phyloP scores from a whole-genome alignment of 2,329 filamentous ascomycete genomes.

The Penicillium brasilianum region DNA sequence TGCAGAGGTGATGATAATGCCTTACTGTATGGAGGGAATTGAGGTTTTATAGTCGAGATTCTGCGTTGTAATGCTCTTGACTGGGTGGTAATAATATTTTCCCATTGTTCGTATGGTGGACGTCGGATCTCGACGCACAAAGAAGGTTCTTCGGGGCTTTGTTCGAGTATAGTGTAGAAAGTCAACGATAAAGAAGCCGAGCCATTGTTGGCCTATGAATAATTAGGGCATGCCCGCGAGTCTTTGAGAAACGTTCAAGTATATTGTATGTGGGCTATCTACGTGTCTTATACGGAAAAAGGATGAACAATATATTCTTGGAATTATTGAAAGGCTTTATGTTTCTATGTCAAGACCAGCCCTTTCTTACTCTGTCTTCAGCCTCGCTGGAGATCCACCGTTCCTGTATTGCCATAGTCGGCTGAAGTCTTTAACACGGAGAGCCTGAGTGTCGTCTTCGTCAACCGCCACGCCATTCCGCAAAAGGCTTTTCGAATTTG shows the following conservation, averaged over 20 bases:
- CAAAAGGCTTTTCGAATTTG: not conserved
- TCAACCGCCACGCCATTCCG: not conserved
- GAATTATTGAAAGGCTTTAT: not conserved
- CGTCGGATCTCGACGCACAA: not conserved
- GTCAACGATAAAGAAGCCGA: not conserved
- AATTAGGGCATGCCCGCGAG: not conserved
- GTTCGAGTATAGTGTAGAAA: not conserved
- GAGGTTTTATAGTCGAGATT: not conserved
- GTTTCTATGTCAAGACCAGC: not conserved
- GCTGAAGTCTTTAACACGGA: constrained; percentile 44
- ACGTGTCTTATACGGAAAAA: not conserved
- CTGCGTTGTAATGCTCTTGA: not conserved
- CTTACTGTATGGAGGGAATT: not conserved
- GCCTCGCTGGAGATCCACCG: constrained; percentile 33
- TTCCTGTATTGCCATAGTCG: constrained; percentile 49
- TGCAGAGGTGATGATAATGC: not conserved
- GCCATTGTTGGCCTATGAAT: not conserved
- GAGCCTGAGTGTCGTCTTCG: not conserved
- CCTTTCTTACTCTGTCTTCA: not conserved
- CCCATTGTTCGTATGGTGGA: not conserved
- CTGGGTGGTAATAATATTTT: not conserved
- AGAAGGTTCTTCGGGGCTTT: not conserved
- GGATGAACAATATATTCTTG: not conserved
- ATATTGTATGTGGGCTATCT: not conserved
- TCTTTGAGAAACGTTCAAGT: not conserved